These are phyloP conservation scores for Rhododendron ferrugineum DNA, from an alignment of 148 eudicot genomes.

Conservation along the genomic window DNA sequence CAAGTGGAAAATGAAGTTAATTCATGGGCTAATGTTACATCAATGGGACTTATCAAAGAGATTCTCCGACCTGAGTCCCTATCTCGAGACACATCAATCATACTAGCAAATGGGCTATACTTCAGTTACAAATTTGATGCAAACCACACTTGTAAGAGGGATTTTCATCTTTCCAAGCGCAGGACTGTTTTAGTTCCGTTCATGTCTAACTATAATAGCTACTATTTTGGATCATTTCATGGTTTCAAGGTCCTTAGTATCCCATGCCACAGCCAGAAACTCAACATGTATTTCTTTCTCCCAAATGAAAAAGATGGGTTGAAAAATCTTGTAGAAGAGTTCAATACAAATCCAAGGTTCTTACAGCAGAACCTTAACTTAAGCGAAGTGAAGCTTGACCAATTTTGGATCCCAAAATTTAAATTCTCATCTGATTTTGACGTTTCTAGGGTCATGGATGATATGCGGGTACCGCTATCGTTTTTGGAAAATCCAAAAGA, in stretches of 20 bases:
- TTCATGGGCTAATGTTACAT: neutral
- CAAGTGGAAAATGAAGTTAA: too few relatives aligned
- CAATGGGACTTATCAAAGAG: neutral
- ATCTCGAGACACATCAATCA: neutral
- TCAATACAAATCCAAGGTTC: neutral
- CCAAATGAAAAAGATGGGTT: neutral
- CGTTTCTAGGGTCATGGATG: too few relatives aligned
- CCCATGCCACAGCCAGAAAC: neutral
- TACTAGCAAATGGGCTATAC: conserved; percentile 9
- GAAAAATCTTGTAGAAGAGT: neutral
- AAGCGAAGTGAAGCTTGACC: too few relatives aligned
- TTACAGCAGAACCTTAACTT: neutral
- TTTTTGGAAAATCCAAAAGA: neutral
- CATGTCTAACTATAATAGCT: neutral
- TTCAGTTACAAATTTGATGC: neutral
- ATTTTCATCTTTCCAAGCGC: neutral
- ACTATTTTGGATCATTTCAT: too few relatives aligned
- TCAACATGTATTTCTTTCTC: neutral
- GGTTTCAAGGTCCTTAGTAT: neutral
- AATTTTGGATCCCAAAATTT: too few relatives aligned
- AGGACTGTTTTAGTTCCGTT: neutral
- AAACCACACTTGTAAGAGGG: neutral
- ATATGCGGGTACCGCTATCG: conserved; percentile 5
- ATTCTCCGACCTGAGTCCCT: neutral
- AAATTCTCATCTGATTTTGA: too few relatives aligned